Evolutionary conservation across 306 rosid genomes (phyloP).

Genomic region (Pyrus communis): DNA sequence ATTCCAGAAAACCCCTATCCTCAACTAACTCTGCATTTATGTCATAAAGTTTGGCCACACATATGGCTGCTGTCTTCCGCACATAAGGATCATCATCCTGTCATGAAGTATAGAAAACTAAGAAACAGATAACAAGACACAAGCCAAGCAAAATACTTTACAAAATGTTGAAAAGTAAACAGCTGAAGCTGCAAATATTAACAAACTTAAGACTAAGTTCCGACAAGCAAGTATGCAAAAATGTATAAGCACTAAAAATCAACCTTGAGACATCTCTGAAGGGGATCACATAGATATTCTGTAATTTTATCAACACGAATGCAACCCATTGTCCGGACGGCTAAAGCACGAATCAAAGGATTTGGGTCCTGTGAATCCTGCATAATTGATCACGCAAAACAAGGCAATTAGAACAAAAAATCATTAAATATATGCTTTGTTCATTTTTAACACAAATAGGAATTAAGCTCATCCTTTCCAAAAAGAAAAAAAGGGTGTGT

Average conservation of each 20-base stretch:
- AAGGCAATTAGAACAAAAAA: not conserved
- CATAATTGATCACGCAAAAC: conserved; percentile 7
- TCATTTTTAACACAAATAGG: not conserved
- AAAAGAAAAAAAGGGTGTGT: too few species aligned
- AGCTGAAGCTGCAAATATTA: not conserved
- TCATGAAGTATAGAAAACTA: conserved; percentile 23
- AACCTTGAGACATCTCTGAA: conserved; percentile 98
- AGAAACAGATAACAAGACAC: conserved; percentile 1
- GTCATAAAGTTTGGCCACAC: conserved; percentile 98
- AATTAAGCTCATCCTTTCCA: not conserved
- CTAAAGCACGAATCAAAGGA: conserved; percentile 96
- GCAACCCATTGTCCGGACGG: conserved; percentile 99
- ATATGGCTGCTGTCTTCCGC: conserved; percentile 97
- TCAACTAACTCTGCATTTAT: conserved; percentile 97
- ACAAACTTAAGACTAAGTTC: not conserved
- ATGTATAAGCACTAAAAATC: not conserved
- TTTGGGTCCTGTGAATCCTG: conserved; percentile 99
- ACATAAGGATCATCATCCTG: conserved; percentile 99
- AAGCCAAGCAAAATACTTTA: not conserved
- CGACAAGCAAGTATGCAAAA: not conserved
- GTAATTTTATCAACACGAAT: conserved; percentile 99
- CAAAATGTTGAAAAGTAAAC: not conserved
- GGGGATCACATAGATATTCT: conserved; percentile 97
- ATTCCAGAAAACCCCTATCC: conserved; percentile 92
- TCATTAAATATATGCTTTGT: not conserved